phyloP scores from a whole-genome alignment of 768 basidiomycete species.

The Boletales sp. region DNA sequence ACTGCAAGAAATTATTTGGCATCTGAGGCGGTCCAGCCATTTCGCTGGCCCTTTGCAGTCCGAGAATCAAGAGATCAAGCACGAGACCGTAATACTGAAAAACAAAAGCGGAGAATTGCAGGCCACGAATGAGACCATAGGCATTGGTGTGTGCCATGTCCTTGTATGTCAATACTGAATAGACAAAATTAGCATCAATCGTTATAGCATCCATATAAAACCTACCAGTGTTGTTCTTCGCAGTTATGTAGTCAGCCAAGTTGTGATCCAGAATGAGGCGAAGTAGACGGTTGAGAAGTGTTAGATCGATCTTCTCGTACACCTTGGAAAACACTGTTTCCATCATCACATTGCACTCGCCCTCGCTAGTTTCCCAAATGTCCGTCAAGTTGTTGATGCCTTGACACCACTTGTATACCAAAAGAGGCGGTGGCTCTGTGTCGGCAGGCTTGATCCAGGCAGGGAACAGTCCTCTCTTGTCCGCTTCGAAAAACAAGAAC shows the following conservation, averaged over 20 bases:
- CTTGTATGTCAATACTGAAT: slow-evolving; percentile 79
- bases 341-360: slow-evolving; percentile 98
- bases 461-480: slow-evolving; percentile 97
- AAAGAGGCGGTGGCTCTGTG: slow-evolving; percentile 92
- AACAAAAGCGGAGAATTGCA: slow-evolving; percentile 98
- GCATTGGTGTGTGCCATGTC: slow-evolving; percentile 99
- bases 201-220: not conserved
- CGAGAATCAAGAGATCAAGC: slow-evolving; percentile 91
- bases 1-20: slow-evolving; percentile 99
- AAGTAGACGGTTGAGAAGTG: slow-evolving; percentile 89
- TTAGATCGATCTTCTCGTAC: slow-evolving; percentile 98
- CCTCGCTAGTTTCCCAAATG: slow-evolving; percentile 97
- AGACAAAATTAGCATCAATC: slow-evolving; percentile 1
- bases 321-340: slow-evolving; percentile 97
- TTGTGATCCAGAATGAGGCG: slow-evolving; percentile 98
- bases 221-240: slow-evolving; percentile 91
- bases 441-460: slow-evolving; percentile 99
- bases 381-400: slow-evolving; percentile 99
- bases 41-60: slow-evolving; percentile 96
- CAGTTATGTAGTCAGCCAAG: slow-evolving; percentile 97
- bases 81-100: slow-evolving; percentile 99
- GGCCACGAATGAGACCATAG: slow-evolving; percentile 93
- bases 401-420: slow-evolving; percentile 99
- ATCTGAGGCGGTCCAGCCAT: slow-evolving; percentile 98
- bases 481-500: slow-evolving; percentile 98